Evolutionary conservation across 148 eudicot genomes (phyloP), one percentile per base, ranked within the genome.

Genomic region (Amaranthus palmeri): DNA sequence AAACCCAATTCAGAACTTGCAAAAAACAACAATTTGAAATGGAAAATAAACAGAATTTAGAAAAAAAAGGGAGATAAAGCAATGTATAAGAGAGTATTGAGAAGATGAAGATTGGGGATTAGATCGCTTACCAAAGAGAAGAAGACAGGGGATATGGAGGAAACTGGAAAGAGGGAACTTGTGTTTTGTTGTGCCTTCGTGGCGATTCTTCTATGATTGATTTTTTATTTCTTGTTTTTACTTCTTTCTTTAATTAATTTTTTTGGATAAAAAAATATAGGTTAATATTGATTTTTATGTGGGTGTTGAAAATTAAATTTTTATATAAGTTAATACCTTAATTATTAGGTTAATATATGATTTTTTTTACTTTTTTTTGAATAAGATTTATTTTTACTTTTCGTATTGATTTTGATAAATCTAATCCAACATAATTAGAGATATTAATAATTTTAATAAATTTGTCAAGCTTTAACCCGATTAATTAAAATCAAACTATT

Each of bases 171-270:
- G 36, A 44, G 49, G 8, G n/a, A 13, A 58, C 12, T n/a, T n/a
- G 64, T 50, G 47, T 69, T 50, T 69, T 54, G 60, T 3, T 41
- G 51, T 71, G 66, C 74, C 44, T 50, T 46, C 76, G 76, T 63
- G 76, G 76, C 76, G 49, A 62, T 72, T 52, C n/a, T 54, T 72
- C 57, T 72, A 50, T 61, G 67, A 43, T 64, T 51, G 42, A n/a
- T 70, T 11, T 70, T n/a, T 57, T 25, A 25, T 25, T 57, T 60
- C 25, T 46, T 47, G 50, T 57, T 3, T 57, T 46, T 3, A 45
- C 15, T 1, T 55, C 15, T 17, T 1, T 56, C 5, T 56, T 57
- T 5, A 15, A 45, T 0, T 54, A 3, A 10, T 56, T n/a, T 56
- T 3, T 13, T 56, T 25, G 36, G 36, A 25, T 25, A 25, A 25